A percentile compares a stretch with the other conserved stretches of the same genome.
Evolutionary conservation across 805 yeast genomes (phyloP).

Genomic region (Candida krabiensis): DNA sequence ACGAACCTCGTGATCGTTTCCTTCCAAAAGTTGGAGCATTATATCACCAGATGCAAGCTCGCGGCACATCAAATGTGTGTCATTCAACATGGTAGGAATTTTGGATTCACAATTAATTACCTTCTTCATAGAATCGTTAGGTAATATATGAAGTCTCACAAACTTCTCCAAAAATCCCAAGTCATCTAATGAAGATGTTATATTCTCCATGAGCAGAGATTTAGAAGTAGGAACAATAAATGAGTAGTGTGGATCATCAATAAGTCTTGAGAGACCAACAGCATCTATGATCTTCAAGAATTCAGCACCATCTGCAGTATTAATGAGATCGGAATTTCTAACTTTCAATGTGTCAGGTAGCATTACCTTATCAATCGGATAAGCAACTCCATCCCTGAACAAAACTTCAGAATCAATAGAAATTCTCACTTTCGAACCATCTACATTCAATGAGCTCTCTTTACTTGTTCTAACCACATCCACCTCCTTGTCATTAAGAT

Average conservation of each 20-base stretch:
- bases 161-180: conserved; percentile 45
- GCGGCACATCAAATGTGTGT: conserved; percentile 46
- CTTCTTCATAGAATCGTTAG: conserved; percentile 48
- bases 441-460: conserved; percentile 9
- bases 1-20: conserved; percentile 56
- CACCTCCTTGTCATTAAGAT: conserved; percentile 13
- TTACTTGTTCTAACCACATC: conserved; percentile 6
- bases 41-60: conserved; percentile 37
- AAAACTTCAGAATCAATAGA: conserved; percentile 61
- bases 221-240: conserved; percentile 70
- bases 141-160: conserved; percentile 67
- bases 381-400: conserved; percentile 84
- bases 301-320: conserved; percentile 50
- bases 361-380: conserved; percentile 56
- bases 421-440: conserved; percentile 31
- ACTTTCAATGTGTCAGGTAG: conserved; percentile 60
- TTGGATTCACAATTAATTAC: conserved; percentile 48
- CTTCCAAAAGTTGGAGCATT: conserved; percentile 44
- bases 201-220: conserved; percentile 53
- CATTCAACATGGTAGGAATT: conserved; percentile 44
- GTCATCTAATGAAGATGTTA: conserved; percentile 41
- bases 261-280: conserved; percentile 41
- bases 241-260: conserved; percentile 50
- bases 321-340: conserved; percentile 53
- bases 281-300: conserved; percentile 45